Base-by-base conservation (phyloP, 768 basidiomycete genomes). In the Fomitopsis pulvina region DNA sequence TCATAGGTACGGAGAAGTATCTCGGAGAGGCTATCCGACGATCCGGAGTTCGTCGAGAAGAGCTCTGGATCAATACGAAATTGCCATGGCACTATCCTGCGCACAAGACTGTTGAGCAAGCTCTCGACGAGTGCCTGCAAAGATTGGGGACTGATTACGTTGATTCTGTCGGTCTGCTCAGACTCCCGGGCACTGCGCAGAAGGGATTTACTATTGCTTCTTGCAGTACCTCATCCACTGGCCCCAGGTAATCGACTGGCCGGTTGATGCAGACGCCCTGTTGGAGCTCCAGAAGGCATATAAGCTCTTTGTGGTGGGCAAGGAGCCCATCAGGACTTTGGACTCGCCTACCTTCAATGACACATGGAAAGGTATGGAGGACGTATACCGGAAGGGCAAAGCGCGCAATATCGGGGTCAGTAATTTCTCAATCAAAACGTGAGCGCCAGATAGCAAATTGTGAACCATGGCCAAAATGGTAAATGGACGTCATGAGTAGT, bases 51-150 rank as follows among this genome's bases (percentile, higher is more conserved):
- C 73, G 81, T 29, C 76, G 87, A 20, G 71, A 80, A 48, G 71
- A 87, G 3, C 63, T 87, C 40, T 87, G 81, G 79, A 64, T 87
- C 25, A 88, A 84, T 0, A 64, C 84, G 66, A 65, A 86, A 76
- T 72, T 71, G 20, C 57, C 60, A 54, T 68, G 65, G 63, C 63
- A 73, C 49, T 71, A 75, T 40, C 67, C 68, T 11, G 60, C 52
- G 2, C 50, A 51, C 1, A 50, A 21, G 14, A 42, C 30, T 29
- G 63, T 62, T 1, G 60, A 57, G 42, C 52, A 64, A 39, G 62
- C 62, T 22, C 55, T 67, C 28, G 56, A 68, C n/a, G 58, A 59
- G 6, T 62, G 60, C 25, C 53, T 67, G 37, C 47, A 58, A 21
- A 63, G 57, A 12, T 54, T 64, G 1, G 60, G 59, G 8, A 55